Evolutionary conservation across 306 rosid species (phyloP).

Genomic region (Casuarina glauca): DNA sequence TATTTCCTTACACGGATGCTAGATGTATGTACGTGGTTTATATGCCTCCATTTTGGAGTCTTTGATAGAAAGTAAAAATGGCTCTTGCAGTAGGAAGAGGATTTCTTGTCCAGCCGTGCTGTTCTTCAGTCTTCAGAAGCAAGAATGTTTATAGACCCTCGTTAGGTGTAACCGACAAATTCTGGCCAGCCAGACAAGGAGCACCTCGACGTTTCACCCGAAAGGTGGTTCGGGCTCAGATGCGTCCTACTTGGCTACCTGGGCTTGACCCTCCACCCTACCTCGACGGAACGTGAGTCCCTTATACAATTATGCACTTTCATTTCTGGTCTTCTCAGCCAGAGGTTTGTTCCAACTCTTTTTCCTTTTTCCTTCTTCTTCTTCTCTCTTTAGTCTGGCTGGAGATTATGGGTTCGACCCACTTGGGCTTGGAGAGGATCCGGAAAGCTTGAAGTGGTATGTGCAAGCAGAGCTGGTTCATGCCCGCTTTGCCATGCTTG

Average conservation of each 20-base stretch:
- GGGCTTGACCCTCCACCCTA: slow-evolving; percentile 89
- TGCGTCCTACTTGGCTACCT: slow-evolving; percentile 91
- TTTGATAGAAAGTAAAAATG: slow-evolving; percentile 44
- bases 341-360: not conserved
- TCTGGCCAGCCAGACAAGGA: slow-evolving; percentile 35
- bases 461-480: slow-evolving; percentile 96
- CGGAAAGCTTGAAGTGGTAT: slow-evolving; percentile 82
- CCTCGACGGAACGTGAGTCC: slow-evolving; percentile 82
- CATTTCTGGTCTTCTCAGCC: not conserved
- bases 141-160: slow-evolving; percentile 27
- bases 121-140: slow-evolving; percentile 31
- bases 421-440: slow-evolving; percentile 94
- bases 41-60: slow-evolving; percentile 10
- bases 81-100: slow-evolving; percentile 53
- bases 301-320: not conserved
- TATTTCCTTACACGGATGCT: slow-evolving; percentile 25
- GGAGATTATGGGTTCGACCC: slow-evolving; percentile 98
- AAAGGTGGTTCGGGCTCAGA: slow-evolving; percentile 45
- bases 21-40: slow-evolving; percentile 24
- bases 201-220: slow-evolving; percentile 24
- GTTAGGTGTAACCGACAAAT: slow-evolving; percentile 21
- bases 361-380: not conserved
- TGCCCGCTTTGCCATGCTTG: slow-evolving; percentile 91
- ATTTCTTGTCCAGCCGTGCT: slow-evolving; percentile 45
- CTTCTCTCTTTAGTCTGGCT: slow-evolving; percentile 47